Percentiles rank a stretch among this genome's conserved stretches.
Evolutionary conservation across 78 protist species (phyloP).

Genomic region (Dictyostelium capitatum): DNA sequence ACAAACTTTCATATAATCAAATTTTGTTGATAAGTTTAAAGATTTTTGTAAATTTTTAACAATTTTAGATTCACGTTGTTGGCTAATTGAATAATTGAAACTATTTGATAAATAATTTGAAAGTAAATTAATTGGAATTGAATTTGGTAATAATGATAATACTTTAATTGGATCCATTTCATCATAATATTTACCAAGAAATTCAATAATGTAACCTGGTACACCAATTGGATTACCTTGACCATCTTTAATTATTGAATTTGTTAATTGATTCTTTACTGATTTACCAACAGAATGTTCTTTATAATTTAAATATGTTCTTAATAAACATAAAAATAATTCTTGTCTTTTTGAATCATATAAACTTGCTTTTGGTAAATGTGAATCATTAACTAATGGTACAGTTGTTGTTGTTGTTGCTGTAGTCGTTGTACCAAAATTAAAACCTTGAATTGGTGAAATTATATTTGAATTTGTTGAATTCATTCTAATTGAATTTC

Average conservation of each 20-base stretch:
- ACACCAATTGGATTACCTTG: not conserved
- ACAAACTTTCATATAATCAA: conserved; percentile 18
- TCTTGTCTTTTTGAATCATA: conserved; percentile 72
- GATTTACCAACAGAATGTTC: not conserved
- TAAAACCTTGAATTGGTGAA: conserved; percentile 12
- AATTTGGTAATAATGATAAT: conserved; percentile 19
- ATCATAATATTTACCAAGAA: conserved; percentile 35
- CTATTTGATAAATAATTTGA: conserved; percentile 7
- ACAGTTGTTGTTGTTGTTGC: not conserved
- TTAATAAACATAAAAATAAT: conserved; percentile 59
- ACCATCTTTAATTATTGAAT: not conserved
- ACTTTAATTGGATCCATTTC: conserved; percentile 82
- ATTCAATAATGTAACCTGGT: conserved; percentile 50
- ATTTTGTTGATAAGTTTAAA: conserved; percentile 16
- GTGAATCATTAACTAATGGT: not conserved
- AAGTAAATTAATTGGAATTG: not conserved
- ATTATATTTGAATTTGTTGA: not conserved
- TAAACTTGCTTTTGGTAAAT: conserved; percentile 13
- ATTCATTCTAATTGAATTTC: not conserved
- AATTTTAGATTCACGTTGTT: conserved; percentile 66
- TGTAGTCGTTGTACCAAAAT: not conserved
- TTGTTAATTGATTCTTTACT: conserved; percentile 7
- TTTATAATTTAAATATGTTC: conserved; percentile 35
- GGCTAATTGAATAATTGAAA: conserved; percentile 32
- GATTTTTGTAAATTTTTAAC: conserved; percentile 60